A percentile compares a stretch with the other conserved stretches of the same genome.
phyloP scores from a whole-genome alignment of 257 asterid species.

The Phtheirospermum japonicum region DNA sequence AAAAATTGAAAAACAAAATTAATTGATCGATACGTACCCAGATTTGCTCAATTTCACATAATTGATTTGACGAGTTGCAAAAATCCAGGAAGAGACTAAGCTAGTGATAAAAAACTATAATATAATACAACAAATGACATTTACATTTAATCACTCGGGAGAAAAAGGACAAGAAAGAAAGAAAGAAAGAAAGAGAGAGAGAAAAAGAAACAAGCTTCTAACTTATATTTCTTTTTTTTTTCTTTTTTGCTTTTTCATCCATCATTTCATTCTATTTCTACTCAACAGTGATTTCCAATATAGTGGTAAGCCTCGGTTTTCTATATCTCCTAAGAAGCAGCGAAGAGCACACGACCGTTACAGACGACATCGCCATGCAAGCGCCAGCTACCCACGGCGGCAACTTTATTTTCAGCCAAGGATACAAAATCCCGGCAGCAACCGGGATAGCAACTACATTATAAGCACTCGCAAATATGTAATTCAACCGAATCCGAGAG shows the following conservation, averaged over 20 bases:
- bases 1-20: too few relatives aligned
- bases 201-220: constrained; percentile 1
- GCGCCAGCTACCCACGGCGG: constrained; percentile 99
- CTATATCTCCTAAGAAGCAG: constrained; percentile 84
- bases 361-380: constrained; percentile 97
- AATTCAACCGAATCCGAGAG: constrained; percentile 69
- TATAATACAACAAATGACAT: constrained; percentile 31
- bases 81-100: not conserved
- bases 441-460: constrained; percentile 81
- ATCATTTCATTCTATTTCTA: constrained; percentile 31
- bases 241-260: not conserved
- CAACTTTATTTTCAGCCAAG: constrained; percentile 58
- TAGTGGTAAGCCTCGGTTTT: constrained; percentile 84
- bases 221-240: constrained; percentile 4
- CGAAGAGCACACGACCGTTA: constrained; percentile 94
- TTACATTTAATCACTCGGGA: too few relatives aligned
- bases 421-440: constrained; percentile 86
- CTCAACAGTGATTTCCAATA: constrained; percentile 82
- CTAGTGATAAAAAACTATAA: not conserved
- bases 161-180: too few relatives aligned
- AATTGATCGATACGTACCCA: too few relatives aligned
- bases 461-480: constrained; percentile 85
- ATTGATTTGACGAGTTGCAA: not conserved
- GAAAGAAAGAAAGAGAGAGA: too few relatives aligned
- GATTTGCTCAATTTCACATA: not conserved